Base-by-base conservation (phyloP, 768 basidiomycete genomes). In the Lactarius quietus region DNA sequence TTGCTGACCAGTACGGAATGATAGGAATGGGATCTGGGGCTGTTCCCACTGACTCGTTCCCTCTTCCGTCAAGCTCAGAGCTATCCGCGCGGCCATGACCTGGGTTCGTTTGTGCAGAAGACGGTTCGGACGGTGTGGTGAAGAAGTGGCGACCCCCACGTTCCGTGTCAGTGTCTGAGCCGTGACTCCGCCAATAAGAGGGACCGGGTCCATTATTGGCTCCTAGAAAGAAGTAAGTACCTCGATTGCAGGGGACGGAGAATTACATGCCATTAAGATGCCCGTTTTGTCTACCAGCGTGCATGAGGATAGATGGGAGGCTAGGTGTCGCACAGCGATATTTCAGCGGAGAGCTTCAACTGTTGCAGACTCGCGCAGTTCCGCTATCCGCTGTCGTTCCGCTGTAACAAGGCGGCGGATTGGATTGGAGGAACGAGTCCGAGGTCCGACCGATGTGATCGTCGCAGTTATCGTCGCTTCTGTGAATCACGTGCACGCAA, bases 1-100 rank as follows among this genome's bases (percentile, higher is more conserved):
- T 95, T 6, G 88, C 88, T 48, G 89, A 89, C 89, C 89, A 92
- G 75, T 90, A 89, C 0, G 90, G 90, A 23, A 90, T 83, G 33
- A 86, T 81, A 55, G 89, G 86, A n/a, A 83, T 68, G 33, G 75
- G 74, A 31, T 79, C 82, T 2, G 74, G 74, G 14, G 71, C 67
- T 29, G 76, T 74, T 29, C 65, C 69, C 39, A 76, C 68, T 14
- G 76, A 77, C 18, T 71, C 75, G 48, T 66, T 71, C 29, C 66
- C 72, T 31, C 72, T 74, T 15, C 67, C 63, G 61, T 72, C 74
- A 38, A 63, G 71, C 31, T 77, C 75, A 33, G 71, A 74, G 48
- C 68, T 68, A 41, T 72, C 74, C 62, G 73, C 74, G 8, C 66
- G 69, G 48, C 64, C 61, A 33, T 66, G 66, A 23, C 56, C 64